Base-by-base conservation (phyloP, 352 stramenopile species). In the Pythium aristosporum region DNA sequence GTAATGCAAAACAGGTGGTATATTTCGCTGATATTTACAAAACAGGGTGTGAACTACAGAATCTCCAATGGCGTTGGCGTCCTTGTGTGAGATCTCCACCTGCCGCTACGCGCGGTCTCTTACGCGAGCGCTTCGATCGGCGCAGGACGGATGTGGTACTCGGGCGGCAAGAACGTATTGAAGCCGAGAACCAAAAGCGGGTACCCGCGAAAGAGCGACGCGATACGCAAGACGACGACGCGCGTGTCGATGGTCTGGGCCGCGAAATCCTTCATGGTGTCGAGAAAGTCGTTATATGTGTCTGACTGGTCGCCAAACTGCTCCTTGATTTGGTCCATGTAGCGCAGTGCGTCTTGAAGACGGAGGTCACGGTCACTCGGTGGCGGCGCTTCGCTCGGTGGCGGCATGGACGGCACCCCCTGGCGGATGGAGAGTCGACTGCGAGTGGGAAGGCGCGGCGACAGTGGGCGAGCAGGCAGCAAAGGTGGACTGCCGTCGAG, bases 181-280 rank as follows among this genome's bases (percentile, higher is more conserved):
- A 99, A 99, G 30, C 97, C 89, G 23, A 99, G 74, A 49, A 99
- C 99, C 42, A 99, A 77, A 58, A 98, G 97, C 63, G 97, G 95
- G 71, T 99, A 98, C 18, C 98, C 98, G 32, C 97, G 94, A 77
- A 99, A 99, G 7, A 99, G 85, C 50, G 89, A 97, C 0, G 96
- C 98, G 2, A 99, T 97, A n/a, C 96, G 88, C 10, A 97, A 73
- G 72, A 99, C 99, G 0, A 99, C 97, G 1, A 97, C 97, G 3
- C 97, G 97, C 0, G 97, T 99, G 76, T 99, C 96, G 55, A 99
- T 99, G n/a, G 88, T 89, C 74, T 99, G 95, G 4, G 96, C 97
- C 72, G 99, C 99, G 75, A 99, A 99, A 43, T 99, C 98, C 85
- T 99, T 99, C 98, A 99, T 99, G 61, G 99, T 98, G 72, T 99